These are phyloP conservation scores for Colletotrichum chlorophyti DNA, from an alignment of 2,329 filamentous ascomycete species.

Conservation along the genomic window DNA sequence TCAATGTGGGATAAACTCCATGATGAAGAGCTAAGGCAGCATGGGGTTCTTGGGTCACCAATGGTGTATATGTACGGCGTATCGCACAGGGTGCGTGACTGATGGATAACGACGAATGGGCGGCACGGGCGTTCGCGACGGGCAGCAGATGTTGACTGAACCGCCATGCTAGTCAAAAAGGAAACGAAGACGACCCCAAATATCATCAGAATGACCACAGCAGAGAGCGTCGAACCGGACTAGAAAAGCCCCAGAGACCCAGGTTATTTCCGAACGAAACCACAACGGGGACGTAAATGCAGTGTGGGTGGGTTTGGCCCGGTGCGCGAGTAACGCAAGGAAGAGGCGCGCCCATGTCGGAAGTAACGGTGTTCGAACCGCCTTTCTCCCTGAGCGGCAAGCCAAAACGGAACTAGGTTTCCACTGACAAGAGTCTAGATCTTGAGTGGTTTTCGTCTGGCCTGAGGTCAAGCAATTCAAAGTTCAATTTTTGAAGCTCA, in stretches of 20 bases:
- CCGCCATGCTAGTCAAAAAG: not conserved
- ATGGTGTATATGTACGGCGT: not conserved
- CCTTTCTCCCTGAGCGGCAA: not conserved
- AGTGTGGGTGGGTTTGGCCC: too few species aligned
- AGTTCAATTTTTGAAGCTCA: conserved; percentile 17
- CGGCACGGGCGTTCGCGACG: not conserved
- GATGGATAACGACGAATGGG: not conserved
- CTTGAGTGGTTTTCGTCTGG: conserved; percentile 9
- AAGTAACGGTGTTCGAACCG: too few species aligned
- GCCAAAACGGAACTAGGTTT: not conserved
- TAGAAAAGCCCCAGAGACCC: too few species aligned
- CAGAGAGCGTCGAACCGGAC: too few species aligned
- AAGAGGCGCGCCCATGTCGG: too few species aligned
- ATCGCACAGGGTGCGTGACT: not conserved
- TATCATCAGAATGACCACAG: too few species aligned
- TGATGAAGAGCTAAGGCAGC: conserved; percentile 1
- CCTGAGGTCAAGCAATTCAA: conserved; percentile 11
- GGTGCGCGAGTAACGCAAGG: too few species aligned
- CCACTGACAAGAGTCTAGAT: conserved; percentile 7
- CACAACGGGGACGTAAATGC: too few species aligned
- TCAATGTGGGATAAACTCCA: conserved; percentile 4
- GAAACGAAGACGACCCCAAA: not conserved
- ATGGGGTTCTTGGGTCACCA: not conserved
- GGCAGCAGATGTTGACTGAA: not conserved
- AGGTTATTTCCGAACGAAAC: too few species aligned